Evolutionary conservation across 257 asterid genomes (phyloP).

Genomic region (Marsdenia floribunda): DNA sequence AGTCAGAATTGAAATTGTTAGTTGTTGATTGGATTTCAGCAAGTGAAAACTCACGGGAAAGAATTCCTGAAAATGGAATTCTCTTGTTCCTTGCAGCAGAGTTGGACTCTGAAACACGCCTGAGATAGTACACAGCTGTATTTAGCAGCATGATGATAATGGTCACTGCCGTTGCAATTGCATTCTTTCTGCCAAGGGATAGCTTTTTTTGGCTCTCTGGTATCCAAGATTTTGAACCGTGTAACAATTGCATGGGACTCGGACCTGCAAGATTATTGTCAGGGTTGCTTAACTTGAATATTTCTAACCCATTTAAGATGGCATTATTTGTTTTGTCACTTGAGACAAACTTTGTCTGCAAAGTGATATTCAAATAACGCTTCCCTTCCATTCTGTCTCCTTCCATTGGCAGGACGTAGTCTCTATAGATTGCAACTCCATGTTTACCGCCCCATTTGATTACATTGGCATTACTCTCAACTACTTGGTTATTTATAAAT

Average conservation of each 20-base stretch:
- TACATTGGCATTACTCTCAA: slow-evolving; percentile 31
- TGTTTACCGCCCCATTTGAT: slow-evolving; percentile 31
- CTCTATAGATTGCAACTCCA: slow-evolving; percentile 39
- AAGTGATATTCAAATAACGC: slow-evolving; percentile 32
- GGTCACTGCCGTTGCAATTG: slow-evolving; percentile 30
- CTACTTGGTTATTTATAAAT: slow-evolving; percentile 46
- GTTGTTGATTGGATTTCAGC: slow-evolving; percentile 49
- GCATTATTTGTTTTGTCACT: slow-evolving; percentile 18
- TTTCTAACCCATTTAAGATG: slow-evolving; percentile 45
- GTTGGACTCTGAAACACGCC: slow-evolving; percentile 30
- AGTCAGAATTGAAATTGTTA: slow-evolving; percentile 36
- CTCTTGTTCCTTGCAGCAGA: slow-evolving; percentile 27
- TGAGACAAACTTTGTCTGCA: slow-evolving; percentile 30
- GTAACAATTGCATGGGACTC: slow-evolving; percentile 12
- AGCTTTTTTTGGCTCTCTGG: slow-evolving; percentile 20
- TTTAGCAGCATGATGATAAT: slow-evolving; percentile 34
- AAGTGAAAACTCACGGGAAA: slow-evolving; percentile 54
- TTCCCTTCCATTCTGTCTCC: slow-evolving; percentile 46
- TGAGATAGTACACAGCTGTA: slow-evolving; percentile 36
- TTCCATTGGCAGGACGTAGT: slow-evolving; percentile 56
- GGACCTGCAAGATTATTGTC: slow-evolving; percentile 54
- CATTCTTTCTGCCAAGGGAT: slow-evolving; percentile 21
- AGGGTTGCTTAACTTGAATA: slow-evolving; percentile 64
- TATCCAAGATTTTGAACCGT: slow-evolving; percentile 13
- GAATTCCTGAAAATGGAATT: slow-evolving; percentile 24